Base-by-base conservation (phyloP, 345 rosid genomes). In the Hypericum androsaemum region DNA sequence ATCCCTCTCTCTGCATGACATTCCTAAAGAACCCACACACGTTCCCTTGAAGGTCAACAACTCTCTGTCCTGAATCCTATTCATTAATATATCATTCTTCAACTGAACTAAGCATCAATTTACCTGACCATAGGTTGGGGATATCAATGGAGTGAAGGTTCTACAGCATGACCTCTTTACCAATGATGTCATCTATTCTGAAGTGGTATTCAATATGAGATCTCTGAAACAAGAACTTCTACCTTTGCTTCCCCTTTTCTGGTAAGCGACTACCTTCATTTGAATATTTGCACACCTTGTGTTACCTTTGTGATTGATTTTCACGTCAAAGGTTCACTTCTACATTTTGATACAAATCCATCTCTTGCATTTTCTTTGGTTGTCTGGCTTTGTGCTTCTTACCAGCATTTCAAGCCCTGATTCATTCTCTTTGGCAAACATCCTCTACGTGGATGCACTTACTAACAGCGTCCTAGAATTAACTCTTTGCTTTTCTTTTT, bases 141-240 rank as follows among this genome's bases (percentile, higher is more conserved):
- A 78, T 65, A 82, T 92, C 66, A 74, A 73, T 63, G 95, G 95
- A 39, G 97, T 83, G 53, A 81, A 78, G 71, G 94, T 85, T 69
- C 69, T 92, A 74, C 78, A 71, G 62, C 98, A 92, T 64, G 94
- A 85, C 65, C 90, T 92, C 56, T 92, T 88, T 67, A 88, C 98
- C 37, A 92, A 92, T 73, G 97, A 92, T 70, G 94, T 92, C 47
- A 77, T 88, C 54, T 92, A 92, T 57, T 59, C 85, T 47, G 95
- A 92, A 78, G 83, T 81, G 53, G 95, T 85, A 65, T 88, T 92
- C 60, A 72, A 92, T 68, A 83, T 88, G 83, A 80, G 86, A 65
- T 65, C 88, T 8, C 74, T 88, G 68, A 83, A 83, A 64, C 94
- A 74, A 70, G 95, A 85, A 67, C 90, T 88, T 71, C 84, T 92